A percentile compares a stretch with the other conserved stretches of the same genome.
phyloP scores from a whole-genome alignment of 1,139 yeast species.

The Geotrichum restrictum region DNA sequence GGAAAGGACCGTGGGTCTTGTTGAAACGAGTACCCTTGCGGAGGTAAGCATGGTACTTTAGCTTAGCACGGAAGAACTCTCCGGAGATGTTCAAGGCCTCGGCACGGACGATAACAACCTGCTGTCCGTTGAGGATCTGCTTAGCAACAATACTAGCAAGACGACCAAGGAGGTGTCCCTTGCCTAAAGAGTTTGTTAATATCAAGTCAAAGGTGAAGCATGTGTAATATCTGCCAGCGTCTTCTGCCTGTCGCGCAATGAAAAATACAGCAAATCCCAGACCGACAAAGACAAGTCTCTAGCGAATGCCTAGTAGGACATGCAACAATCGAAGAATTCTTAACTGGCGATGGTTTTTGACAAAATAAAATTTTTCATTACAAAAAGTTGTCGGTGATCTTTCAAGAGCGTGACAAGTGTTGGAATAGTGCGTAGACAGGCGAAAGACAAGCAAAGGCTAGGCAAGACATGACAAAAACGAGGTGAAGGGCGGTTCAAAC shows the following conservation, averaged over 20 bases:
- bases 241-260: no score
- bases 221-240: no score
- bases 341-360: no score
- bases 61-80: slow-evolving; percentile 99
- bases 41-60: slow-evolving; percentile 99
- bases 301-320: no score
- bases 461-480: not conserved
- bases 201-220: not conserved
- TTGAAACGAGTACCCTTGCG: slow-evolving; percentile 99
- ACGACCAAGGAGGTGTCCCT: slow-evolving; percentile 99
- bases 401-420: no score
- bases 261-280: no score
- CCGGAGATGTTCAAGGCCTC: slow-evolving; percentile 99
- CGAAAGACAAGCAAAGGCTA: no score
- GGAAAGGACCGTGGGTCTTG: slow-evolving; percentile 99
- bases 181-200: slow-evolving; percentile 44
- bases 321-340: no score
- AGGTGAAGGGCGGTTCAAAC: not conserved
- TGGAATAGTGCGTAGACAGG: no score
- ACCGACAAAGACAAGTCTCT: no score
- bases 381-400: not conserved
- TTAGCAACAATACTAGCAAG: slow-evolving; percentile 98
- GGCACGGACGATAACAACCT: slow-evolving; percentile 94
- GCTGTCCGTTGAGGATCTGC: slow-evolving; percentile 97
- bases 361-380: no score